Base-by-base conservation (phyloP, 306 rosid genomes). In the Hippophae rhamnoides region DNA sequence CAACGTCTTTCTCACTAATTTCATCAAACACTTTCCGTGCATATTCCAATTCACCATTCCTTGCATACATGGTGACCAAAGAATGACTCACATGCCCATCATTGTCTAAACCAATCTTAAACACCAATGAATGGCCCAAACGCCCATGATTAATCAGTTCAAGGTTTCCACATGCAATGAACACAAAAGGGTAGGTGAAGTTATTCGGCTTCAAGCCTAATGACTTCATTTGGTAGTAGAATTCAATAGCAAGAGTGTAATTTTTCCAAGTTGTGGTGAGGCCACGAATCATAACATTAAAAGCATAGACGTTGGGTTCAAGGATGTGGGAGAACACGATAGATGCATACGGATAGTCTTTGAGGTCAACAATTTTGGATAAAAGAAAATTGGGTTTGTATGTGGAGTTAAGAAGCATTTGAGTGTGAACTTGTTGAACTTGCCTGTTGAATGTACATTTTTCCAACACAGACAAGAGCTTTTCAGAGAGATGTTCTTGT, bases 261-360 rank as follows among this genome's bases (percentile, higher is more conserved):
- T 67, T 58, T 6, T 72, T 79, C 96, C 98, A 90, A 2, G 98
- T 78, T 11, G 86, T 83, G 53, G 98, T 62, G 23, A 86, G 76
- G 6, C 92, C 92, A 23, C 96, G 95, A 59, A 90, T 84, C 92
- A 90, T 90, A 69, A 90, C 71, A 66, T 87, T 90, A 72, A 90
- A 90, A 7, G 96, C 73, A 52, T 77, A 87, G 65, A 75, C 86
- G 50, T 84, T 76, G 62, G 96, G 95, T 43, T 77, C 77, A 26
- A 80, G 68, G 43, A 72, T 72, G 5, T 67, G 73, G 52, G 83
- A 68, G 75, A 90, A 87, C 43, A 87, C 13, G 31, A 47, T 49
- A 41, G 78, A 75, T 14, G 97, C 69, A 52, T 82, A 90, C 9
- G 78, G 7, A 76, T 79, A 74, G 68, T 85, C 69, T 48, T 72